Base-by-base conservation (phyloP, 2,329 filamentous ascomycete genomes). In the Eutypella sp. region DNA sequence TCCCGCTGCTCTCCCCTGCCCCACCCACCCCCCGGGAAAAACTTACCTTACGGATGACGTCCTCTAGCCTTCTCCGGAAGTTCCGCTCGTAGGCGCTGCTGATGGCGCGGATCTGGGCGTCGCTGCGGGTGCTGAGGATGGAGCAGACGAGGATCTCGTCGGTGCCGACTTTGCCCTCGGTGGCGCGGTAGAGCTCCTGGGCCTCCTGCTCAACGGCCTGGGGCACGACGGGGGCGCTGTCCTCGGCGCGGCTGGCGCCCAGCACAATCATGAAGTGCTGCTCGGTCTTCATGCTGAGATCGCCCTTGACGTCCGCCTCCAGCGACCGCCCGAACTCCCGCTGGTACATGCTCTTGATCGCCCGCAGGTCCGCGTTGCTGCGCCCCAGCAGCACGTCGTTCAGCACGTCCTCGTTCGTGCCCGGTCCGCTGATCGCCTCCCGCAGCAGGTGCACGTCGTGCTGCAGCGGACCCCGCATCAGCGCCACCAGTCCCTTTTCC, bases 241-340 rank as follows among this genome's bases (percentile, higher is more conserved):
- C 91, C 62, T 96, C 90, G 31, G 82, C 79, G 33, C 90, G 80
- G 41, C 76, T 81, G 2, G 84, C 89, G 25, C 81, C 75, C 34
- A 95, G 72, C 20, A 96, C 84, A 67, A 93, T 87, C 64, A 87
- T 71, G 69, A 96, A 97, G 57, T 96, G 82, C 18, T 83, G 74
- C 63, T 91, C 84, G 0, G 92, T 96, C 69, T 93, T 93, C 66
- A 87, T 79, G 54, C 86, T 92, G 18, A 97, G 72, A 55, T 97
- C 92, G 18, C 77, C 79, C 53, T 81, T 82, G 52, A 97, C 80
- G 45, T 87, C 86, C 11, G 73, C 69, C 57, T 91, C 85, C 1
- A 97, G 77, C 15, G 76, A 74, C 18, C 76, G 76, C 31, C 73
- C 72, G 70, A 84, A 90, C 1, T 77, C 80, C 15, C 77, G 76